Conservation (phyloP, 2,329 filamentous ascomycete species). For the Fusarium sp. region DNA sequence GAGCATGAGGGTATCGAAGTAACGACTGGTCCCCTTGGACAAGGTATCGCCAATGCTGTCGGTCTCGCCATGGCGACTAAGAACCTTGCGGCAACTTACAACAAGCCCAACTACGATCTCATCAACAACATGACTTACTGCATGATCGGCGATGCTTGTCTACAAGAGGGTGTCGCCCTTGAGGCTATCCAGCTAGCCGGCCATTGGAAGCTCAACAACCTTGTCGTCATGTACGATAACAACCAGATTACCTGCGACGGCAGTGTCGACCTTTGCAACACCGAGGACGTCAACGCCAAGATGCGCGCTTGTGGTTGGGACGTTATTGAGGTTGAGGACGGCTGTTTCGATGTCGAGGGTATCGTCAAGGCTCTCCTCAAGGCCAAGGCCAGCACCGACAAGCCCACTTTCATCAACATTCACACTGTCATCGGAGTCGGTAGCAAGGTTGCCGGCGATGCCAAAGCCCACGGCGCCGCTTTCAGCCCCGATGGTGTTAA, state of each 20-base stretch:
- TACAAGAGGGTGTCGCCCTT: slow-evolving; percentile 65
- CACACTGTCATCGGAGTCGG: slow-evolving; percentile 64
- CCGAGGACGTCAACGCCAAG: slow-evolving; percentile 65
- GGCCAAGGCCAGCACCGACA: slow-evolving; percentile 53
- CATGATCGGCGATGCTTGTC: slow-evolving; percentile 65
- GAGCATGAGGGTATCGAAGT: slow-evolving; percentile 66
- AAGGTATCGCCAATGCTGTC: slow-evolving; percentile 68
- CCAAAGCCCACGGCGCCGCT: slow-evolving; percentile 65
- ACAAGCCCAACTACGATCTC: slow-evolving; percentile 57
- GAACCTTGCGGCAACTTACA: slow-evolving; percentile 62
- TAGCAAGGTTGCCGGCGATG: slow-evolving; percentile 57
- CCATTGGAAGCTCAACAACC: slow-evolving; percentile 63
- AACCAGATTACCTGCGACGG: slow-evolving; percentile 69
- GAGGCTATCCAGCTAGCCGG: slow-evolving; percentile 66
- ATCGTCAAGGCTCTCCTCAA: slow-evolving; percentile 55
- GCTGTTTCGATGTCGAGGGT: slow-evolving; percentile 57
- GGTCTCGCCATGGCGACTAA: slow-evolving; percentile 66
- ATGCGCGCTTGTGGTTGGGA: slow-evolving; percentile 65
- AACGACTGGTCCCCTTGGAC: slow-evolving; percentile 66
- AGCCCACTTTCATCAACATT: slow-evolving; percentile 66
- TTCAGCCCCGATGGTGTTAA: slow-evolving; percentile 63
- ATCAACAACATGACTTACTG: slow-evolving; percentile 63
- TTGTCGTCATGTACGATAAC: slow-evolving; percentile 67
- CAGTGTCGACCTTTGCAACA: slow-evolving; percentile 60
- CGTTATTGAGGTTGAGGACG: slow-evolving; percentile 62